These are phyloP conservation scores for Sclerotinia nivalis DNA, from an alignment of 2,329 filamentous ascomycete species.

Conservation along the genomic window DNA sequence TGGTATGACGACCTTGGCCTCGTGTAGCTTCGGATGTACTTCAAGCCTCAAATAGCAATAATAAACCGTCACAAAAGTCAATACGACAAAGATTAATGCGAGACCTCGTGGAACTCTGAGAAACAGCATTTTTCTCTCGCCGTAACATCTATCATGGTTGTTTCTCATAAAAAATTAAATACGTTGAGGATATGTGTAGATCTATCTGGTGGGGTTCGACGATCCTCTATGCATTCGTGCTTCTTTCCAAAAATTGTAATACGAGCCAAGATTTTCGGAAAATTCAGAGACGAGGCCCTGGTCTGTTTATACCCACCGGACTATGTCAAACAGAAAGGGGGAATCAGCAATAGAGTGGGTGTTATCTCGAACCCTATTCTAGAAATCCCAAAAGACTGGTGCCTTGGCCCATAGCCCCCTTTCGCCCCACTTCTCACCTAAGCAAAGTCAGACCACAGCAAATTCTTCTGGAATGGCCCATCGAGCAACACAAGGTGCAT, in stretches of 20 bases:
- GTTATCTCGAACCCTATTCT: no score
- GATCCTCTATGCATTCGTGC: not conserved
- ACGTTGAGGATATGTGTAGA: not conserved
- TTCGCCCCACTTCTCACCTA: no score
- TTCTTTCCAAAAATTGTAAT: not conserved
- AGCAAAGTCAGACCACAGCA: no score
- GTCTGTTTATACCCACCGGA: not conserved
- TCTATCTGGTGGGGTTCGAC: not conserved
- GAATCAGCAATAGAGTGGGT: no score
- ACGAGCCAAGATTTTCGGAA: constrained; percentile 4
- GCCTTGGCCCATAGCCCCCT: no score
- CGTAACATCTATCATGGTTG: constrained; percentile 1
- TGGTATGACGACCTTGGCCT: not conserved
- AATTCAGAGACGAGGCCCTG: not conserved
- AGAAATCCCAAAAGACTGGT: no score
- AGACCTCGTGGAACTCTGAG: constrained; percentile 10
- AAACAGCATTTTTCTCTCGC: constrained; percentile 14
- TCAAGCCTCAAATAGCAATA: constrained; percentile 12
- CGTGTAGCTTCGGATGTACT: not conserved
- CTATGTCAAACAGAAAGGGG: constrained; percentile 3
- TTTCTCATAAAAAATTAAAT: not conserved
- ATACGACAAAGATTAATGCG: constrained; percentile 5
- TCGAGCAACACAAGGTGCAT: no score
- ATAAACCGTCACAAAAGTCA: constrained; percentile 4
- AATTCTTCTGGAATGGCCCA: no score